These are phyloP conservation scores for Starmerella geochares DNA, from an alignment of 805 yeast genomes.

Conservation along the genomic window DNA sequence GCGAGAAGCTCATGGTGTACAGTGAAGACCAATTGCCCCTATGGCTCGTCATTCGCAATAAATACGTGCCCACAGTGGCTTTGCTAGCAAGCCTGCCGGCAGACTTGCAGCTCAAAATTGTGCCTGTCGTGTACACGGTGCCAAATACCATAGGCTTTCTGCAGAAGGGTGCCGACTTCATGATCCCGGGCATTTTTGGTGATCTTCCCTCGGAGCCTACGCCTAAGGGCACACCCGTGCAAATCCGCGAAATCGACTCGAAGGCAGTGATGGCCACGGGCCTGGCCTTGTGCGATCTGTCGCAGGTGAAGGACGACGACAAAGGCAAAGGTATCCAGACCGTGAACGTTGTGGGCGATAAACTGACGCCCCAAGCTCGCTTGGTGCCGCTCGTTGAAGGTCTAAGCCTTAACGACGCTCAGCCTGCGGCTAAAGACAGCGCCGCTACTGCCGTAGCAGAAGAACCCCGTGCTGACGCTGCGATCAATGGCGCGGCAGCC, in stretches of 20 bases:
- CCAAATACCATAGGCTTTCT: slow-evolving; percentile 59
- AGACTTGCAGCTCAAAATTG: slow-evolving; percentile 30
- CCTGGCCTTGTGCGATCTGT: slow-evolving; percentile 34
- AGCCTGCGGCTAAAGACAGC: slow-evolving; percentile 11
- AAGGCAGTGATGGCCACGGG: slow-evolving; percentile 24
- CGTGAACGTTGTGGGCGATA: slow-evolving; percentile 60
- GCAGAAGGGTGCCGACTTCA: slow-evolving; percentile 60
- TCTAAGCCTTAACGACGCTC: slow-evolving; percentile 20
- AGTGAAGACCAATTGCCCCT: slow-evolving; percentile 55
- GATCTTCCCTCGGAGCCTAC: slow-evolving; percentile 42
- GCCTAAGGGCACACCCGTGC: slow-evolving; percentile 52
- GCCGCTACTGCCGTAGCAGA: not conserved
- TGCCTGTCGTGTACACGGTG: slow-evolving; percentile 65
- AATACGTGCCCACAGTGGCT: slow-evolving; percentile 52
- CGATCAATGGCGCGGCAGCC: too few relatives aligned
- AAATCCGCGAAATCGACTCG: slow-evolving; percentile 48
- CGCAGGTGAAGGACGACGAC: slow-evolving; percentile 36
- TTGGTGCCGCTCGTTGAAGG: slow-evolving; percentile 19
- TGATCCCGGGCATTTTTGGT: slow-evolving; percentile 39
- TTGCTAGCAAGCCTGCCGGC: slow-evolving; percentile 61
- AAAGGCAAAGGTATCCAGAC: slow-evolving; percentile 72
- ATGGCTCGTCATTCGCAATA: slow-evolving; percentile 47
- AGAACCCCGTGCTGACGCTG: too few relatives aligned
- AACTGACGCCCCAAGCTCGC: slow-evolving; percentile 43
- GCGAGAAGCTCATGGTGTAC: slow-evolving; percentile 52